Percentiles rank a stretch among this genome's conserved stretches.
Conservation (phyloP, 192 early-diverging fungal species). For the Chytriomyces sp. region DNA sequence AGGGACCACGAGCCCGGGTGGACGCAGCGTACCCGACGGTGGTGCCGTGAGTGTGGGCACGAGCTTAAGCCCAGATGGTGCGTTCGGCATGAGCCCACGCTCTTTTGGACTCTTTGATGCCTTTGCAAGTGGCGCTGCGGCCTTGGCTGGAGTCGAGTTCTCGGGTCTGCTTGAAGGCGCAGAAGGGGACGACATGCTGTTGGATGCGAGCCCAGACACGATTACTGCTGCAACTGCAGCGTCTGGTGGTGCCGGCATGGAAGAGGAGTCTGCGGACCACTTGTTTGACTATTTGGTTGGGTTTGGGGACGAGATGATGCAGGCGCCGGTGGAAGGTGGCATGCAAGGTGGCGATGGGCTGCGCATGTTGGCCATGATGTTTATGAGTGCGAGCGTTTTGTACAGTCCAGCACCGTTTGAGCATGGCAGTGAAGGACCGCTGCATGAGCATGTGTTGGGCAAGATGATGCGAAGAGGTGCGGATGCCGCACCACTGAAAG, state of each 20-base stretch:
- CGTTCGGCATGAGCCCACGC: background rate
- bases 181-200: background rate
- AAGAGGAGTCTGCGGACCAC: background rate
- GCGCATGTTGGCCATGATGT: conserved; percentile 40
- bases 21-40: too few relatives aligned
- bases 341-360: conserved; percentile 5
- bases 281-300: conserved; percentile 25
- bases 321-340: conserved; percentile 11
- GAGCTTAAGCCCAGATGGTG: background rate
- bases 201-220: background rate
- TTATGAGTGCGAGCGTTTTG: conserved; percentile 41
- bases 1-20: background rate
- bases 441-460: conserved; percentile 34
- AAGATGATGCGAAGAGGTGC: conserved; percentile 13
- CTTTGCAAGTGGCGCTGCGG: too few relatives aligned
- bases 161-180: too few relatives aligned
- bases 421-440: background rate
- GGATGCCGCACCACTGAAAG: background rate
- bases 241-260: background rate
- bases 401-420: conserved; percentile 44
- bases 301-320: conserved; percentile 13
- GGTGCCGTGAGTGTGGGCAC: background rate
- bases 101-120: background rate
- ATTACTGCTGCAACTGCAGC: background rate
- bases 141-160: too few relatives aligned